A percentile compares a stretch with the other conserved stretches of the same genome.
Conservation (phyloP, 805 yeast species). For the Huiozyma sinensis region DNA sequence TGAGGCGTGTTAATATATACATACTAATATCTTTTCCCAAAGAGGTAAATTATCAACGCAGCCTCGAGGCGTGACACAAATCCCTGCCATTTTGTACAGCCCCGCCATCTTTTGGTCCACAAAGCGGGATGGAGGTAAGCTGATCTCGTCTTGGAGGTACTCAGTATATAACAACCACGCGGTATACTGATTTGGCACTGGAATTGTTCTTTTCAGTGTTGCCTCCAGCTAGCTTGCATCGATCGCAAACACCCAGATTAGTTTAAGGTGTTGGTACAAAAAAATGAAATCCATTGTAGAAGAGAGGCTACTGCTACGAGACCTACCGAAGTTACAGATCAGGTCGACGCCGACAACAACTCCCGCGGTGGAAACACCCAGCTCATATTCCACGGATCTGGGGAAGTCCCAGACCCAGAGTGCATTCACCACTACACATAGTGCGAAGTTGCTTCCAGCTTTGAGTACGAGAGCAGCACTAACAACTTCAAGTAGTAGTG, state of each 20-base stretch:
- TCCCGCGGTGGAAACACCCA: background rate
- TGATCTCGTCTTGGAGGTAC: background rate
- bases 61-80: background rate
- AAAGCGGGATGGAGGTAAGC: background rate
- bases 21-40: background rate
- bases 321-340: slow-evolving; percentile 3
- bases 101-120: background rate
- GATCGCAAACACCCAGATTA: too few relatives aligned
- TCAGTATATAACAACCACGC: background rate
- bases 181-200: background rate
- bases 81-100: background rate
- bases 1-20: background rate
- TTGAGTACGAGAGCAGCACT: background rate
- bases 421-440: background rate
- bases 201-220: background rate
- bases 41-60: background rate
- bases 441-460: background rate
- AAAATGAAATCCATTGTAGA: background rate
- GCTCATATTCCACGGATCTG: background rate
- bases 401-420: background rate
- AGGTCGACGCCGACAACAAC: background rate
- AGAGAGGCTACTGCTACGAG: background rate
- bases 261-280: background rate
- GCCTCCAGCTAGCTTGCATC: background rate
- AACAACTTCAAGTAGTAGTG: background rate